Conservation (phyloP, 2,329 filamentous ascomycete species). For the Plectosphaerella plurivora region DNA sequence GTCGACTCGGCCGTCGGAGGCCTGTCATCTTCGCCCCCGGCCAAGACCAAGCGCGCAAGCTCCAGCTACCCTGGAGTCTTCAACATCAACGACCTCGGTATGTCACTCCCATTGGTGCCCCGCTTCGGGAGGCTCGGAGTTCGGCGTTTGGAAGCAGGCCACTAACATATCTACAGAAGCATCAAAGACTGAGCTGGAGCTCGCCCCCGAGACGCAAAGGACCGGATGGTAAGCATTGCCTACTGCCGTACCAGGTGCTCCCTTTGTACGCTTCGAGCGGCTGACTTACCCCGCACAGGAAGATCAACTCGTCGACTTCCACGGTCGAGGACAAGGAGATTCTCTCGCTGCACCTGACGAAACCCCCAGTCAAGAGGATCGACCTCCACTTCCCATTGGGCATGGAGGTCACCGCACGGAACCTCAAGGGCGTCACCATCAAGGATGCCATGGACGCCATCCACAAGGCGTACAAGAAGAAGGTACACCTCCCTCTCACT, state of each 20-base stretch:
- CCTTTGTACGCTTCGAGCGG: background rate
- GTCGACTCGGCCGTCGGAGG: conserved; percentile 89
- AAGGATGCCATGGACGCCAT: conserved; percentile 96
- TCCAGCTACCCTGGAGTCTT: conserved; percentile 69
- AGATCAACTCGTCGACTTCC: conserved; percentile 81
- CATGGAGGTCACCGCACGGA: conserved; percentile 81
- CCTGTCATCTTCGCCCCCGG: conserved; percentile 60
- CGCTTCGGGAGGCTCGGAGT: conserved; percentile 4
- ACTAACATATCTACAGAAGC: conserved; percentile 52
- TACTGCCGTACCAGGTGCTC: too few relatives aligned
- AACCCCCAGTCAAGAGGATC: conserved; percentile 86
- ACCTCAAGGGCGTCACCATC: conserved; percentile 92
- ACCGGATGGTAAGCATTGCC: conserved; percentile 71
- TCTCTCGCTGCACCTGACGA: conserved; percentile 76
- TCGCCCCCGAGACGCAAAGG: conserved; percentile 79
- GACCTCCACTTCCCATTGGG: conserved; percentile 89
- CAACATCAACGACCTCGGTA: conserved; percentile 85
- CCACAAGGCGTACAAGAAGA: conserved; percentile 95
- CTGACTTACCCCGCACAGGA: conserved; percentile 51
- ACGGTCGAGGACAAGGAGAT: conserved; percentile 78
- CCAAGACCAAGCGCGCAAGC: conserved; percentile 66
- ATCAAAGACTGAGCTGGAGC: conserved; percentile 65
- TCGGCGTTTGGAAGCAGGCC: conserved; percentile 4
- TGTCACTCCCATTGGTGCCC: conserved; percentile 24
- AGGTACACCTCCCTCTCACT: conserved; percentile 64